A percentile compares a stretch with the other conserved stretches of the same genome.
Conservation (phyloP, 108 stramenopile species). For the Nitzschia sp. region DNA sequence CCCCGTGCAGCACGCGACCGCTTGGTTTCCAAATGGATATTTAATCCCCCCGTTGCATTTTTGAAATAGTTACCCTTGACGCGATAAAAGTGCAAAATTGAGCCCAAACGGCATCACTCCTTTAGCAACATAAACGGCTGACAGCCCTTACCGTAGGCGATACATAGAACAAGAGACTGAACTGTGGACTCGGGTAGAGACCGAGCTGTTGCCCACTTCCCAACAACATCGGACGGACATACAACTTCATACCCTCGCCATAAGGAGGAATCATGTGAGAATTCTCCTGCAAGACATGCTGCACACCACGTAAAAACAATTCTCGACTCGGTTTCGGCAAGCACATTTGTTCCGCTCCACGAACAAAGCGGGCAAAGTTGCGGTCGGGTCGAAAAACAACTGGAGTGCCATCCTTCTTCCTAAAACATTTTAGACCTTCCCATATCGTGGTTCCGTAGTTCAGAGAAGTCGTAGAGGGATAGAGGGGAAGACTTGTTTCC, state of each 20-base stretch:
- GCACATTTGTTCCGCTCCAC: conserved; percentile 76
- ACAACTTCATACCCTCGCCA: conserved; percentile 79
- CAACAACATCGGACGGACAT: conserved; percentile 72
- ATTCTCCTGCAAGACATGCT: conserved; percentile 62
- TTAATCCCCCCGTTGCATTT: conserved; percentile 57
- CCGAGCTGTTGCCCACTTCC: conserved; percentile 75
- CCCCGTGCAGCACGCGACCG: conserved; percentile 76
- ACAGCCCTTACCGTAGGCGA: conserved; percentile 68
- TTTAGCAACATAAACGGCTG: background rate
- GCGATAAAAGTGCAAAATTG: background rate
- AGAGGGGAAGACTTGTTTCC: conserved; percentile 48
- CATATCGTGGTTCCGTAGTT: conserved; percentile 88
- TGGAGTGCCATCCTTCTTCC: conserved; percentile 55
- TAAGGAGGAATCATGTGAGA: conserved; percentile 69
- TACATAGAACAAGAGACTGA: conserved; percentile 72
- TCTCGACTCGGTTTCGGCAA: conserved; percentile 62
- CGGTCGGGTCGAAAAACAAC: conserved; percentile 78
- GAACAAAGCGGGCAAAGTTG: conserved; percentile 65
- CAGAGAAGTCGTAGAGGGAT: conserved; percentile 73
- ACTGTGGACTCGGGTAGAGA: conserved; percentile 68
- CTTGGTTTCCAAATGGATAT: conserved; percentile 77
- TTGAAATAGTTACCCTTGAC: conserved; percentile 81
- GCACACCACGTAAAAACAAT: conserved; percentile 73
- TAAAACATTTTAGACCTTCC: conserved; percentile 86
- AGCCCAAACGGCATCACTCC: too few relatives aligned